Percentiles rank a stretch among this genome's conserved stretches.
phyloP scores from a whole-genome alignment of 2,329 filamentous ascomycete genomes.

The Calonectria henricotiae region DNA sequence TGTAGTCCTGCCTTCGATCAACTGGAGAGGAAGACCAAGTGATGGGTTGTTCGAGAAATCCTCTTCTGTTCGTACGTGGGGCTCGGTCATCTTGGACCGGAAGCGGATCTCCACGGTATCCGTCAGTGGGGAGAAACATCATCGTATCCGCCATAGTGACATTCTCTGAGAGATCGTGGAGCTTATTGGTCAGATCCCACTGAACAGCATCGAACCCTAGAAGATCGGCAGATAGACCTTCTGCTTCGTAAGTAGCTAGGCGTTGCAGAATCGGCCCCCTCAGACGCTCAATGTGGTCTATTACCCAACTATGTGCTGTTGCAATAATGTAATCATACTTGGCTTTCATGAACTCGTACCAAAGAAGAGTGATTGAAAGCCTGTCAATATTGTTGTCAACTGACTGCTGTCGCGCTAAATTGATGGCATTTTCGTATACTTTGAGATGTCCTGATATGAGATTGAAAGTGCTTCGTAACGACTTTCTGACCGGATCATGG shows the following conservation, averaged over 20 bases:
- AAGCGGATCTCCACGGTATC: conserved; percentile 10
- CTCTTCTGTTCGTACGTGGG: background rate
- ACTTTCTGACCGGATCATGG: background rate
- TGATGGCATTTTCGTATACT: background rate
- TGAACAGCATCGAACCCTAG: background rate
- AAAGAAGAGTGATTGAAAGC: background rate
- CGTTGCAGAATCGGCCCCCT: background rate
- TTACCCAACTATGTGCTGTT: background rate
- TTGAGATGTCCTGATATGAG: conserved; percentile 9
- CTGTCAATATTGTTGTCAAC: background rate
- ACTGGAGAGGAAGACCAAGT: background rate
- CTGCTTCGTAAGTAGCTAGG: background rate
- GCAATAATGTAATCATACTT: conserved; percentile 1
- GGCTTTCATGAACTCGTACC: conserved; percentile 1
- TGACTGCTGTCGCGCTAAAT: background rate
- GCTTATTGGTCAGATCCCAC: background rate
- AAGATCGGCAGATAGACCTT: too few species aligned
- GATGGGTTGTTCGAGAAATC: background rate
- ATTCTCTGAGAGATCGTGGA: background rate
- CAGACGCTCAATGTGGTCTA: conserved; percentile 1
- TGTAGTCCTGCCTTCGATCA: background rate
- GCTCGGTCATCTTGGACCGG: background rate
- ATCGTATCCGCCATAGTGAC: background rate
- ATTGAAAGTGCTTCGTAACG: background rate
- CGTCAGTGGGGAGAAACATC: conserved; percentile 7